Base-by-base conservation (phyloP, 2,329 filamentous ascomycete species). In the Talaromyces atroroseus region DNA sequence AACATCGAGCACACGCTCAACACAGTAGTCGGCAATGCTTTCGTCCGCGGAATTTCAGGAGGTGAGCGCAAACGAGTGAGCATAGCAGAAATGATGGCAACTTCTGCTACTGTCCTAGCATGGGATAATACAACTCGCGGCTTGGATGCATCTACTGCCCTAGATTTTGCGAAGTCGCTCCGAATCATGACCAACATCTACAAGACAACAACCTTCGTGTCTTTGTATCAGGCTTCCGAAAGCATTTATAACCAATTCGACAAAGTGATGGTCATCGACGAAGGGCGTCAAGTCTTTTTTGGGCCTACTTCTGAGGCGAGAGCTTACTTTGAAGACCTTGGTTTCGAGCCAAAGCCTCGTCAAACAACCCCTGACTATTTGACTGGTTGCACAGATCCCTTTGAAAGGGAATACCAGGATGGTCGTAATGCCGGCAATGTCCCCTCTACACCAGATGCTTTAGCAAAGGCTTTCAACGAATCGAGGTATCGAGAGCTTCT, bases 1-100 rank as follows among this genome's bases (percentile, higher is more conserved):
- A 94, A 92, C 68, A 95, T 96, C 54, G 88, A 92, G 70, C 90
- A 96, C 71, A 95, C 90, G 0, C 82, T 84, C 52, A 82, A 91
- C 68, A 96, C 92, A 0, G 84, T 92, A 29, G 90, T 96, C 24
- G 92, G 92, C 7, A 88, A 94, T 60, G 82, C 84, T 0, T 90
- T 92, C 60, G 81, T 94, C 20, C 85, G 89, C 51, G 91, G 90
- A 69, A 80, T 95, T 0, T 90, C 85, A 47, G 90, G 88, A 60
- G 89, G 87, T 56, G 89, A 92, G 73, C 79, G 87, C 55, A 90
- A 90, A 74, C 85, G 88, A 60, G 89, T 92, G 6, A 88, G 85
- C 21, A 92, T 95, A 59, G 88, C 88, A 0, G 90, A 94, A 70
- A 89, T 89, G 76, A 88, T 92, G 82, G 80, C 89, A 49, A 89